Base-by-base conservation (phyloP, 1,284 basidiomycete genomes). In the Pascua sp. region DNA sequence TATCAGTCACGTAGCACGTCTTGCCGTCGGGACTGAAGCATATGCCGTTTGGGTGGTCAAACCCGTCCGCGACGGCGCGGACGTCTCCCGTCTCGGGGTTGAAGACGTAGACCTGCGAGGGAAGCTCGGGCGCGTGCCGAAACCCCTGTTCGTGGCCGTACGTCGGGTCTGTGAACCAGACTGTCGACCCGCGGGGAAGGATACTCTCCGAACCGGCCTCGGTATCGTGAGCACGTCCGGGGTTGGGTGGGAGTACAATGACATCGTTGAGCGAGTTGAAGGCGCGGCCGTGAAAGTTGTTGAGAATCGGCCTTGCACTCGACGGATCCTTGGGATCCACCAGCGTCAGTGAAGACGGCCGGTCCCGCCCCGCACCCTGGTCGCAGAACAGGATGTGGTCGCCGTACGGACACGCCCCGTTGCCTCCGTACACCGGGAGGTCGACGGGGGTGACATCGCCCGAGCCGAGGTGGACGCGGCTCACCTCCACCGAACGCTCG, bases 191-290 rank as follows among this genome's bases (percentile, higher is more conserved):
- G 24, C 24, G 24, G 24, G 24, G 24, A 32, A 32, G 24, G 3
- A 32, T 32, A 32, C 24, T 32, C 4, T 3, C 24, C 24, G 24
- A 7, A 7, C 24, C 7, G 24, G 24, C 24, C 4, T 32, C 24
- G 24, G 7, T 32, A 32, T 32, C 24, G 24, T 32, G 24, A 32
- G 24, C 24, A 32, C 24, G 24, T 32, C 24, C 24, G 11, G 45
- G 32, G 47, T 45, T 53, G 0, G 85, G 87, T 0, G 86, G 86
- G 58, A 89, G 86, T 4, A 90, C 78, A 66, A 86, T 88, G 56
- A 86, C 78, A 67, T 91, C 89, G 70, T 91, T 90, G 52, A 90
- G 75, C 1, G 87, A 87, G 76, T 88, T 89, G 78, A 90, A 91
- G 66, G 90, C 87, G 10, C 87, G 79, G 2, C 89, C 89, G 65